Evolutionary conservation across 192 early-diverging fungal genomes (phyloP), one percentile per base, ranked within the genome.

Genomic region (Coemansia sp.): DNA sequence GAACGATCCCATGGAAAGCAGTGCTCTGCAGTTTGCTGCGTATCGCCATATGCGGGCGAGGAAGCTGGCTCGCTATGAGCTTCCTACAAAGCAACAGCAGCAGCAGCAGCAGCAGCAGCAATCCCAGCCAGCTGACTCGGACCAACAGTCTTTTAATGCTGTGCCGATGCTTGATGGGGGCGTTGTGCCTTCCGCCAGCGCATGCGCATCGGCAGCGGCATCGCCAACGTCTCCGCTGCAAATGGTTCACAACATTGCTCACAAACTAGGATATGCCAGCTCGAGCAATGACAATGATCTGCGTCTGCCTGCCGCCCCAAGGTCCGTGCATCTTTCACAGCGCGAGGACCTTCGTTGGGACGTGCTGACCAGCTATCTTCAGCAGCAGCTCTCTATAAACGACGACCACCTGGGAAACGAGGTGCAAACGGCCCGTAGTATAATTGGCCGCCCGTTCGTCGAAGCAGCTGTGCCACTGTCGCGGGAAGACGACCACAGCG

Each of bases 291-390:
- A 20, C 51, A 24, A 16, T 7, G 51, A 53, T 9, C 2, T 53
- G 11, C 43, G 12, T 20, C 53, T 33, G 35, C 15, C 57, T 18
- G 34, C 45, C 12, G 46, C 26, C 4, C 66, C 66, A 52, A 64
- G 52, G 41, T 63, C 72, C 12, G 53, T 81, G 21, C 78, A 81
- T 14, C 69, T 81, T 26, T 75, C 69, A 36, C 73, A 68, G 38
- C 44, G 69, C 52, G 73, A 81, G 30, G 66, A 81, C n/a, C 64
- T 81, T 51, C 78, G 67, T 16, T 81, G 78, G 78, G 78, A 81
- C 26, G 66, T 61, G 1, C 48, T 81, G 15, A 81, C 66, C 78
- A 62, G 59, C 66, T 72, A 75, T 35, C 55, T 81, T 39, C 72
- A 66, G 34, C 69, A 69, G 73, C 73, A 75, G 48, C 69, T 81